phyloP scores from a whole-genome alignment of 164 flowering plant species.

The Sextonia rubra region DNA sequence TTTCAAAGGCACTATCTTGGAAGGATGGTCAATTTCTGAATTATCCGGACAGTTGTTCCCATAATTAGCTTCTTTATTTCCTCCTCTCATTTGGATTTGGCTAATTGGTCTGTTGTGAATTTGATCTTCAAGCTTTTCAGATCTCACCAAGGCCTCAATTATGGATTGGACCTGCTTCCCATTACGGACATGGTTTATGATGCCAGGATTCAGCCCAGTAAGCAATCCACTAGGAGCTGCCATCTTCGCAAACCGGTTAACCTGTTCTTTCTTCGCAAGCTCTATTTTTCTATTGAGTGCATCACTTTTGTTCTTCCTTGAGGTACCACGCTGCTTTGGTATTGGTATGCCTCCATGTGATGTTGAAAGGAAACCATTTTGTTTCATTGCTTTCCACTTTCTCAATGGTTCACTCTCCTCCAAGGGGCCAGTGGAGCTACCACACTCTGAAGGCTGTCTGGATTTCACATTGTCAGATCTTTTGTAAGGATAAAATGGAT shows the following conservation, averaged over 20 bases:
- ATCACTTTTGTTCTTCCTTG: constrained; percentile 43
- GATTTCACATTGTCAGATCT: constrained; percentile 27
- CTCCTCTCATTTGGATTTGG: background rate
- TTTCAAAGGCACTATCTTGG: background rate
- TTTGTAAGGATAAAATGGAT: constrained; percentile 35
- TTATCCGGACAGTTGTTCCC: constrained; percentile 14
- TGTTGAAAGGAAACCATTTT: constrained; percentile 73
- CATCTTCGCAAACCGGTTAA: constrained; percentile 67
- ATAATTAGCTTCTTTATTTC: constrained; percentile 6
- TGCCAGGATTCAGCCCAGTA: constrained; percentile 82
- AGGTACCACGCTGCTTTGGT: constrained; percentile 47
- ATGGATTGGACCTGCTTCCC: constrained; percentile 94
- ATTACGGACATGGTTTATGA: constrained; percentile 90
- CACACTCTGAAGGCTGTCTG: constrained; percentile 62
- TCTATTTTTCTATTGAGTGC: constrained; percentile 62
- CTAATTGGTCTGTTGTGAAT: constrained; percentile 18
- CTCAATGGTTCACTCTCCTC: constrained; percentile 53
- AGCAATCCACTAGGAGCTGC: constrained; percentile 96
- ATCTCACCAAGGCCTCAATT: constrained; percentile 70
- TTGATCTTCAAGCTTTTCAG: constrained; percentile 40
- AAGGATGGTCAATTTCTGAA: constrained; percentile 12
- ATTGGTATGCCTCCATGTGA: constrained; percentile 32
- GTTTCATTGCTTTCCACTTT: constrained; percentile 81
- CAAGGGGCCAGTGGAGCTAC: constrained; percentile 53
- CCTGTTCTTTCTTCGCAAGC: constrained; percentile 82